Percentiles rank a stretch among this genome's conserved stretches.
These are phyloP conservation scores for Carpinus fangiana DNA, from an alignment of 306 rosid genomes.

Conservation along the genomic window DNA sequence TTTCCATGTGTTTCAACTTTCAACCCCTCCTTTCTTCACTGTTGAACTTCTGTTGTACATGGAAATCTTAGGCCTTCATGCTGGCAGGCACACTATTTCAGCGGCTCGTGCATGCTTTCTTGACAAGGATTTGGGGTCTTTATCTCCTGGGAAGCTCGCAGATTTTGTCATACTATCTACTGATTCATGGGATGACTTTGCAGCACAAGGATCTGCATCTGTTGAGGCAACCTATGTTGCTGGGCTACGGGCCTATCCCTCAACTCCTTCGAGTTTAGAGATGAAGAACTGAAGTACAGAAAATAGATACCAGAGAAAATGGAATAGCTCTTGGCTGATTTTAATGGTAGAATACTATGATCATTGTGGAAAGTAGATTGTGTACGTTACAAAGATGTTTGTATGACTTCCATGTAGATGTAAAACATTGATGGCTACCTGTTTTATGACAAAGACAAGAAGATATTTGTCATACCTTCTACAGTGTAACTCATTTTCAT, in stretches of 20 bases:
- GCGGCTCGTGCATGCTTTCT: slow-evolving; percentile 89
- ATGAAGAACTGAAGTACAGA: background rate
- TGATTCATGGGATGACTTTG: slow-evolving; percentile 63
- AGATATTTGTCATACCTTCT: no score
- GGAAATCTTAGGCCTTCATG: slow-evolving; percentile 6
- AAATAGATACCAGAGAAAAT: background rate
- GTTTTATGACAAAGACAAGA: no score
- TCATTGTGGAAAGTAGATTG: background rate
- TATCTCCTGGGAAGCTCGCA: slow-evolving; percentile 71
- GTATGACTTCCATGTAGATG: no score
- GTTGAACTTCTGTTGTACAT: background rate
- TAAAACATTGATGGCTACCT: no score
- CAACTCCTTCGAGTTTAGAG: slow-evolving; percentile 21
- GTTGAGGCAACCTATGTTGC: slow-evolving; percentile 72
- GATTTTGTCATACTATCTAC: slow-evolving; percentile 74
- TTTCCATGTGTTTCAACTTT: slow-evolving; percentile 14
- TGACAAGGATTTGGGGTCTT: slow-evolving; percentile 66
- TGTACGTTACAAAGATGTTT: no score
- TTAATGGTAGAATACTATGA: background rate
- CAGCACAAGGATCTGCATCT: slow-evolving; percentile 56
- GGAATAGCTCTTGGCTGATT: background rate
- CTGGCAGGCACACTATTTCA: slow-evolving; percentile 68
- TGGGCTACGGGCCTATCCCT: slow-evolving; percentile 72
- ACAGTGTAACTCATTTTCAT: no score
- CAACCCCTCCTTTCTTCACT: background rate